Percentiles rank a stretch among this genome's conserved stretches.
Conservation (phyloP, 345 rosid species). For the Eucalyptus decipiens region DNA sequence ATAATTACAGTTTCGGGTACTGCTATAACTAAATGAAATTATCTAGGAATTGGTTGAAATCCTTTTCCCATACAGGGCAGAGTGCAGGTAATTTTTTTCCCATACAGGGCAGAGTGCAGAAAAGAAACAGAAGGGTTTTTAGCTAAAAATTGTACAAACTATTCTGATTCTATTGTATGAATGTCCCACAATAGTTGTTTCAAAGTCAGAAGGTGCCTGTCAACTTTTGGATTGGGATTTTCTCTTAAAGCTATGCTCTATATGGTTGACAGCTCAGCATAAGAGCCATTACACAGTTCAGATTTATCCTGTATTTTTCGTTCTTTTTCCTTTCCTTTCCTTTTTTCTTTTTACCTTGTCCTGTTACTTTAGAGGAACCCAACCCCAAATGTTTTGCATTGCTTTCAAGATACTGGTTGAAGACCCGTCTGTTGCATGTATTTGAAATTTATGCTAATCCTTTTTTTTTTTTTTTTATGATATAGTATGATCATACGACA, state of each 20-base stretch:
- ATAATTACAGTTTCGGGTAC: background rate
- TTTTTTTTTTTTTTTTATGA: background rate
- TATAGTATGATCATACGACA: background rate
- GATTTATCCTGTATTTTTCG: accelerated
- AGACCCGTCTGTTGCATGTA: background rate
- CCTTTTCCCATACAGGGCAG: too few species aligned
- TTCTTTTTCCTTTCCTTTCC: accelerated
- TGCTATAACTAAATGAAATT: too few species aligned
- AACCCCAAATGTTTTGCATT: too few species aligned
- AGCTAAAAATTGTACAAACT: background rate
- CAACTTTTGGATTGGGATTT: background rate
- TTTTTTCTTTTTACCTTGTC: background rate
- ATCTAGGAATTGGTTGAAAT: background rate
- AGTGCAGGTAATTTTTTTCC: background rate
- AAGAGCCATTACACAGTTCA: too few species aligned
- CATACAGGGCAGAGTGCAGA: background rate
- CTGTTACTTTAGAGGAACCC: background rate
- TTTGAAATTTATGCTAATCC: background rate
- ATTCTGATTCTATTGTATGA: background rate
- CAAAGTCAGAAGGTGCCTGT: background rate
- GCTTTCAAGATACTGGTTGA: background rate
- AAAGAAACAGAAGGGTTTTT: background rate
- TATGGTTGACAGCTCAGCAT: too few species aligned
- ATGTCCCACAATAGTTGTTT: background rate
- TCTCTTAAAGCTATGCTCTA: background rate